Percentiles rank a stretch among this genome's conserved stretches.
These are phyloP conservation scores for Amorphotheca resinae DNA, from an alignment of 495 filamentous ascomycete species.

Conservation along the genomic window DNA sequence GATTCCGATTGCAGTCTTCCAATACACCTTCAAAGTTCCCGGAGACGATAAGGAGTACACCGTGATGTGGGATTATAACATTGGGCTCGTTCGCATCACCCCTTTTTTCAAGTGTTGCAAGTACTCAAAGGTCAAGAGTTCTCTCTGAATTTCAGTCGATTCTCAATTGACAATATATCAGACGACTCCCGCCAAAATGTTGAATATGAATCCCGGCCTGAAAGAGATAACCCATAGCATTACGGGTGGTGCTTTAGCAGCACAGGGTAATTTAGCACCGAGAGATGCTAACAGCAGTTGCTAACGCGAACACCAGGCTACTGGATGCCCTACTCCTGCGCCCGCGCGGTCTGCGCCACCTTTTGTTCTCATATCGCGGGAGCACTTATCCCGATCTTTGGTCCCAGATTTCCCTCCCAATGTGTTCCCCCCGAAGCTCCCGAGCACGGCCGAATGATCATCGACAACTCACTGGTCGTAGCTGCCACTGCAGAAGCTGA, in stretches of 20 bases:
- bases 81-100: conserved; percentile 89
- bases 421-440: conserved; percentile 51
- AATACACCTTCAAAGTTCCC: conserved; percentile 74
- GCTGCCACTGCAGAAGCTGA: conserved; percentile 32
- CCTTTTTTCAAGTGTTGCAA: conserved; percentile 85
- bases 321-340: conserved; percentile 87
- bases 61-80: conserved; percentile 95
- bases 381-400: conserved; percentile 81
- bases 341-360: conserved; percentile 69
- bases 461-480: conserved; percentile 46
- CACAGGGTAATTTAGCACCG: conserved; percentile 54
- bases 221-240: conserved; percentile 84
- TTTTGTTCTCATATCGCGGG: conserved; percentile 80
- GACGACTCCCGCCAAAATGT: conserved; percentile 77
- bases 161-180: conserved; percentile 23
- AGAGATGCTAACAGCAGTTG: not conserved
- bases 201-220: conserved; percentile 68
- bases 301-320: conserved; percentile 49
- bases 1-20: conserved; percentile 52
- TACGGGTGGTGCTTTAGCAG: conserved; percentile 77
- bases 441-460: conserved; percentile 53
- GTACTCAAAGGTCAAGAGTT: conserved; percentile 60
- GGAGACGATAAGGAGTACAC: conserved; percentile 53
- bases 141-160: not conserved
- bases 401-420: conserved; percentile 56